Conservation (phyloP, 192 early-diverging fungal species). For the Coemansia sp. region DNA sequence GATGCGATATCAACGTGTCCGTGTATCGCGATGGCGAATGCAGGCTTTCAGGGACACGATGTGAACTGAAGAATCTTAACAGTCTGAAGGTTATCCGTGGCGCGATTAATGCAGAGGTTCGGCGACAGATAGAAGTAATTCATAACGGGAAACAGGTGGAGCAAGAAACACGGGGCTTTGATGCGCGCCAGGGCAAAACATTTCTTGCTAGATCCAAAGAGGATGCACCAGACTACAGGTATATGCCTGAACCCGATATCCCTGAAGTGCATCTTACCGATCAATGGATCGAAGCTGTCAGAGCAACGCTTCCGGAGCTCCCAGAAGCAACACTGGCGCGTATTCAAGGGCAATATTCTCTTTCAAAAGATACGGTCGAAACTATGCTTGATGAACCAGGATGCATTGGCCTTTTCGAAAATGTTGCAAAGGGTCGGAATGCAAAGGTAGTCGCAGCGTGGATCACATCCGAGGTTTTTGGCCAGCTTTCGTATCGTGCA, state of each 20-base stretch:
- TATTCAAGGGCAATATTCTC: conserved; percentile 60
- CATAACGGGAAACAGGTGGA: conserved; percentile 56
- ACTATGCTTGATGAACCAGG: conserved; percentile 73
- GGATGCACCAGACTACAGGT: conserved; percentile 83
- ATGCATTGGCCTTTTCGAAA: conserved; percentile 76
- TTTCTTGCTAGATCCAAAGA: conserved; percentile 79
- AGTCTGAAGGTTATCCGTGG: conserved; percentile 67
- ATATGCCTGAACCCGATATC: conserved; percentile 77
- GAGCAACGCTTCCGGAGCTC: conserved; percentile 65
- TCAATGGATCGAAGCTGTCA: conserved; percentile 53
- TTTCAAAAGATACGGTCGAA: conserved; percentile 61
- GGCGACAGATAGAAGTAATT: conserved; percentile 68
- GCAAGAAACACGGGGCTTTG: conserved; percentile 83
- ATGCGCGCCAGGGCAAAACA: conserved; percentile 64
- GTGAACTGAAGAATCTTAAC: conserved; percentile 83
- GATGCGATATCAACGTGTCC: conserved; percentile 94
- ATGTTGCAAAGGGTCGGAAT: conserved; percentile 43
- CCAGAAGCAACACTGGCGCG: conserved; percentile 66
- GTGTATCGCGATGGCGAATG: conserved; percentile 58
- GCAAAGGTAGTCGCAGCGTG: conserved; percentile 45
- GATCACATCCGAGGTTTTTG: conserved; percentile 60
- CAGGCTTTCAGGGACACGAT: conserved; percentile 62
- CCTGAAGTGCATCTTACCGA: conserved; percentile 34
- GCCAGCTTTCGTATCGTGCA: conserved; percentile 45
- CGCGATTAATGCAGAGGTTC: conserved; percentile 82